These are phyloP conservation scores for Parascedosporium putredinis DNA, from an alignment of 2,329 filamentous ascomycete species.

Conservation along the genomic window DNA sequence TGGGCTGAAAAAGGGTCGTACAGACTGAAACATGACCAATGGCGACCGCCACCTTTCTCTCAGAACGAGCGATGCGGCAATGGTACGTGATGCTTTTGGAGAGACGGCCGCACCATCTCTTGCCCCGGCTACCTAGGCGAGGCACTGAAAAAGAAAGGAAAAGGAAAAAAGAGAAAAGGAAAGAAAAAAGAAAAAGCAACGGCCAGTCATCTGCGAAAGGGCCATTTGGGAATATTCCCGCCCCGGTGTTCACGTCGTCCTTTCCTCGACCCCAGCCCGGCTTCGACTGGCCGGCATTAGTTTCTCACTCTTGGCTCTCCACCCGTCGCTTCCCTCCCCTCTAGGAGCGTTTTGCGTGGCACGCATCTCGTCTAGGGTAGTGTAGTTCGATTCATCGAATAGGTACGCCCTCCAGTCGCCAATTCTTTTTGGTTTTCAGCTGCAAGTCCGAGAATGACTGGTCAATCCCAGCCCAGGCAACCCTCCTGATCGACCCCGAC, in stretches of 20 bases:
- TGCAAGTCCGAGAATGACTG: background rate
- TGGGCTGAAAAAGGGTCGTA: background rate
- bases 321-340: background rate
- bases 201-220: background rate
- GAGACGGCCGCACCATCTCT: background rate
- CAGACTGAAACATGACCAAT: background rate
- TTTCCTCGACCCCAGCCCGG: background rate
- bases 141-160: no score
- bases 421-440: constrained; percentile 1
- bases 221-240: background rate
- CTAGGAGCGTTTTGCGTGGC: background rate
- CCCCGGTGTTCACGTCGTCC: no score
- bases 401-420: background rate
- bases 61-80: background rate
- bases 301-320: background rate
- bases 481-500: background rate
- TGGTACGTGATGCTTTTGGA: background rate
- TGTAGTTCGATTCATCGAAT: no score
- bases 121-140: background rate
- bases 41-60: background rate
- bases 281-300: background rate
- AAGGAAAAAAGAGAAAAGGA: no score
- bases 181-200: background rate
- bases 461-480: background rate
- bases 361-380: no score